These are phyloP conservation scores for Aspergillus cejpii DNA, from an alignment of 2,329 filamentous ascomycete species.

Conservation along the genomic window DNA sequence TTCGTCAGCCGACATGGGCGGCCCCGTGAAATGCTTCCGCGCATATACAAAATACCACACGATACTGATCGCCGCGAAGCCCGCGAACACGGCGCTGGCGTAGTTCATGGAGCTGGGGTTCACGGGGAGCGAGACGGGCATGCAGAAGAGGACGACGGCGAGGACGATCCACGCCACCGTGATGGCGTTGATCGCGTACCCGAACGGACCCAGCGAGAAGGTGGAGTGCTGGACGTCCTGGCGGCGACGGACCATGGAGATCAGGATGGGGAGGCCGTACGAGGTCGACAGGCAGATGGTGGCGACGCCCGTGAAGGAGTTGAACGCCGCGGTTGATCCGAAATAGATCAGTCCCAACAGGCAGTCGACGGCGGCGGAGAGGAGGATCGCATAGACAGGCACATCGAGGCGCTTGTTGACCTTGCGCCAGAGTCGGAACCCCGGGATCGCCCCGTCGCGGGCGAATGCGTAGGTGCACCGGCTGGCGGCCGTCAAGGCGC, in stretches of 20 bases:
- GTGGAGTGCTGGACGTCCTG: constrained; percentile 58
- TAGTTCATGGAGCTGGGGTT: constrained; percentile 57
- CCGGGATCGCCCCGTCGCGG: constrained; percentile 66
- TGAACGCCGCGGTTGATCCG: constrained; percentile 68
- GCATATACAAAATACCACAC: constrained; percentile 59
- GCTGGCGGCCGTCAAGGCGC: constrained; percentile 65
- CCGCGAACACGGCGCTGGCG: constrained; percentile 59
- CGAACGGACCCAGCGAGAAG: constrained; percentile 63
- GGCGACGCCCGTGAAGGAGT: constrained; percentile 71
- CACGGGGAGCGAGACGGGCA: constrained; percentile 60
- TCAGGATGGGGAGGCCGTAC: constrained; percentile 68
- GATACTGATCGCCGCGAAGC: constrained; percentile 54
- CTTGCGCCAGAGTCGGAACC: constrained; percentile 58
- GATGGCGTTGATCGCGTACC: constrained; percentile 59
- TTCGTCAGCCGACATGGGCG: constrained; percentile 35
- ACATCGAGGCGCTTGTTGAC: constrained; percentile 62
- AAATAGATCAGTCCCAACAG: constrained; percentile 73
- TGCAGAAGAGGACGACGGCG: constrained; percentile 66
- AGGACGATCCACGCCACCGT: constrained; percentile 66
- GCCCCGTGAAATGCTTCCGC: constrained; percentile 58
- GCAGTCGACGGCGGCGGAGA: constrained; percentile 63
- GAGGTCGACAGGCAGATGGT: constrained; percentile 71
- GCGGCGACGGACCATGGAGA: constrained; percentile 62
- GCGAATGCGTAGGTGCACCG: constrained; percentile 72
- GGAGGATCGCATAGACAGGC: constrained; percentile 61